A percentile compares a stretch with the other conserved stretches of the same genome.
phyloP scores from a whole-genome alignment of 371 early-diverging fungal species.

The Blakeslea trispora region DNA sequence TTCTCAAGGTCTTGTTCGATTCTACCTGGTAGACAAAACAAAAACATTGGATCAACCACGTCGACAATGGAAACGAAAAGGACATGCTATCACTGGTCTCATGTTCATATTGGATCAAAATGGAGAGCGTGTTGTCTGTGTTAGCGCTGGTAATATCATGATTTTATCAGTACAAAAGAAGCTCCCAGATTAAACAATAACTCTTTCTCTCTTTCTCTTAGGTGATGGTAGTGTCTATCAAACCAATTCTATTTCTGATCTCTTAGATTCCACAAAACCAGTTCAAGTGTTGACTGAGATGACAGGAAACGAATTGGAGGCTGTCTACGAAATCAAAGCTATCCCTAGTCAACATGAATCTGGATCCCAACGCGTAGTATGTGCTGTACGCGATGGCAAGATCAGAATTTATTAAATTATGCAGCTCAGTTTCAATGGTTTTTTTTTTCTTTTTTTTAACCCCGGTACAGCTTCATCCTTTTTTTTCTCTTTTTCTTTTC shows the following conservation, averaged over 20 bases:
- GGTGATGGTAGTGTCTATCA: conserved; percentile 48
- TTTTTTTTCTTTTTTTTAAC: no score
- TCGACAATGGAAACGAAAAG: conserved; percentile 34
- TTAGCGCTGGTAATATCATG: conserved; percentile 34
- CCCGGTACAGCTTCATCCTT: no score
- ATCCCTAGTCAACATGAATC: conserved; percentile 13
- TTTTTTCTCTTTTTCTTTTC: conserved; percentile 3
- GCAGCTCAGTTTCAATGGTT: no score
- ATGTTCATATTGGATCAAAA: conserved; percentile 26
- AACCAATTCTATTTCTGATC: conserved; percentile 24
- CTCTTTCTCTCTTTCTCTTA: no score
- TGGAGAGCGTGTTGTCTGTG: conserved; percentile 28
- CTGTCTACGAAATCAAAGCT: conserved; percentile 26
- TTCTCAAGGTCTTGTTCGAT: conserved; percentile 23
- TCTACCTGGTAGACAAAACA: conserved; percentile 16
- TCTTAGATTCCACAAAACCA: not conserved
- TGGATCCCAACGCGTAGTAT: conserved; percentile 26
- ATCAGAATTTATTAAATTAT: conserved; percentile 35
- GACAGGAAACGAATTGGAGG: conserved; percentile 44
- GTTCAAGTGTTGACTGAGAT: conserved; percentile 29
- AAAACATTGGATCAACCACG: conserved; percentile 16
- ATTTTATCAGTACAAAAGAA: no score
- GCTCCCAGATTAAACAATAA: no score
- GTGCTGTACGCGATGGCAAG: conserved; percentile 39
- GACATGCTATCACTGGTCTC: conserved; percentile 31